Percentiles rank a stretch among this genome's conserved stretches.
Conservation (phyloP, 192 early-diverging fungal species). For the Obelidium mucronatum region DNA sequence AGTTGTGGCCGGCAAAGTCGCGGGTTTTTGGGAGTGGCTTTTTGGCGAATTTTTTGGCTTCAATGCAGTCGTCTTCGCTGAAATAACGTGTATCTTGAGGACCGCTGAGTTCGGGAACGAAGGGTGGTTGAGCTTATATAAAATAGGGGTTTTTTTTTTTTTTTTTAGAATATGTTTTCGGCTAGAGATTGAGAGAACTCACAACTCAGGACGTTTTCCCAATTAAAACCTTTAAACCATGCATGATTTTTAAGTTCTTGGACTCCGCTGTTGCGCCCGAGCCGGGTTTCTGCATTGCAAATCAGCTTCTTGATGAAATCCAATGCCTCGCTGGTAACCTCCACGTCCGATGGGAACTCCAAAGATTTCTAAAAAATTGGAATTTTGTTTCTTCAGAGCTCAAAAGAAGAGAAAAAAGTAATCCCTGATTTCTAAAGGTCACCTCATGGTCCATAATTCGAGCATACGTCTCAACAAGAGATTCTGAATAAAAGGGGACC, state of each 20-base stretch:
- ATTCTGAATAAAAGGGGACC: slow-evolving; percentile 90
- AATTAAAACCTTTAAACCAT: slow-evolving; percentile 58
- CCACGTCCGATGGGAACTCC: slow-evolving; percentile 68
- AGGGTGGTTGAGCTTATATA: slow-evolving; percentile 66
- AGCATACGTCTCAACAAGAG: slow-evolving; percentile 83
- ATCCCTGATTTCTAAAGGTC: too few species aligned
- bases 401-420: too few species aligned
- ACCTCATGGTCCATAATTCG: slow-evolving; percentile 86
- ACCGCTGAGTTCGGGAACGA: slow-evolving; percentile 84
- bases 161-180: too few species aligned
- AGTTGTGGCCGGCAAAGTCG: slow-evolving; percentile 77
- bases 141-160: too few species aligned
- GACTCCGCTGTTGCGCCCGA: slow-evolving; percentile 65
- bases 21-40: slow-evolving; percentile 45
- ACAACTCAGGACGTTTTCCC: slow-evolving; percentile 50
- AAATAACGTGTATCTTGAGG: slow-evolving; percentile 92
- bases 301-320: slow-evolving; percentile 79
- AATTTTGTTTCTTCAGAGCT: neutral
- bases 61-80: slow-evolving; percentile 76
- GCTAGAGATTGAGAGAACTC: too few species aligned
- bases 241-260: slow-evolving; percentile 54
- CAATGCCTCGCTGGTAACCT: slow-evolving; percentile 66
- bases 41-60: slow-evolving; percentile 55
- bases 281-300: slow-evolving; percentile 71
- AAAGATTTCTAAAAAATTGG: slow-evolving; percentile 63